A percentile compares a stretch with the other conserved stretches of the same genome.
Conservation (phyloP, 768 basidiomycete genomes). For the Phylloporus scabripes region DNA sequence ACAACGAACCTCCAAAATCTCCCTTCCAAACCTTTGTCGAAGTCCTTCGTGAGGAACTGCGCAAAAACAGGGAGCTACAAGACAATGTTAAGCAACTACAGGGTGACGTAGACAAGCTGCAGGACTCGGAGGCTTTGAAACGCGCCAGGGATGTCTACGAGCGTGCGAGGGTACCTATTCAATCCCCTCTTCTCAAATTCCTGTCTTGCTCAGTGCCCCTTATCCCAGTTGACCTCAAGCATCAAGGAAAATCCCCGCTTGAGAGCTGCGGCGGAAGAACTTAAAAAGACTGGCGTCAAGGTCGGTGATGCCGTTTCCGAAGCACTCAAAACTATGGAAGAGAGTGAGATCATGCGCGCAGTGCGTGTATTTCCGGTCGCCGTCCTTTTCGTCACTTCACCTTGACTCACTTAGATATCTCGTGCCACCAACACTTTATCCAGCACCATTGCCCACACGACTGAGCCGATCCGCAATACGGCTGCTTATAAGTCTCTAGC, state of each 20-base stretch:
- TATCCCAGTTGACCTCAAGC: slow-evolving; percentile 72
- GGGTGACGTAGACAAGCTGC: slow-evolving; percentile 95
- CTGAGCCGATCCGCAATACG: slow-evolving; percentile 96
- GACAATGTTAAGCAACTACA: slow-evolving; percentile 97
- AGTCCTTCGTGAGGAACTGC: slow-evolving; percentile 84
- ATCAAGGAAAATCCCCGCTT: slow-evolving; percentile 95
- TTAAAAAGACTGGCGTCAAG: slow-evolving; percentile 83
- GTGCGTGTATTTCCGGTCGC: slow-evolving; percentile 40
- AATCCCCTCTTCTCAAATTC: not conserved
- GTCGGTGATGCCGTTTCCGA: slow-evolving; percentile 92
- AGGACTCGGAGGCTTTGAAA: slow-evolving; percentile 96
- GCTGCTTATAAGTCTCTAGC: slow-evolving; percentile 89
- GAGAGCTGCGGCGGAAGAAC: slow-evolving; percentile 88
- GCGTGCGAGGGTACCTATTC: slow-evolving; percentile 72
- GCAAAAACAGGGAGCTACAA: slow-evolving; percentile 91
- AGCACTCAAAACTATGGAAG: slow-evolving; percentile 89
- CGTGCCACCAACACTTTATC: slow-evolving; percentile 83
- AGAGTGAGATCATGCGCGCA: slow-evolving; percentile 86
- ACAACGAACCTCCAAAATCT: slow-evolving; percentile 72
- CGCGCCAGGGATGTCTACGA: slow-evolving; percentile 89
- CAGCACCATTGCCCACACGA: slow-evolving; percentile 78
- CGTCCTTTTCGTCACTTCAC: not conserved
- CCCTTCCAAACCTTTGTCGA: slow-evolving; percentile 97
- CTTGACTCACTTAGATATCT: slow-evolving; percentile 53
- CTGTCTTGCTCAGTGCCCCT: slow-evolving; percentile 4